Conservation (phyloP, 768 basidiomycete genomes). For the Lyophyllum decastes region DNA sequence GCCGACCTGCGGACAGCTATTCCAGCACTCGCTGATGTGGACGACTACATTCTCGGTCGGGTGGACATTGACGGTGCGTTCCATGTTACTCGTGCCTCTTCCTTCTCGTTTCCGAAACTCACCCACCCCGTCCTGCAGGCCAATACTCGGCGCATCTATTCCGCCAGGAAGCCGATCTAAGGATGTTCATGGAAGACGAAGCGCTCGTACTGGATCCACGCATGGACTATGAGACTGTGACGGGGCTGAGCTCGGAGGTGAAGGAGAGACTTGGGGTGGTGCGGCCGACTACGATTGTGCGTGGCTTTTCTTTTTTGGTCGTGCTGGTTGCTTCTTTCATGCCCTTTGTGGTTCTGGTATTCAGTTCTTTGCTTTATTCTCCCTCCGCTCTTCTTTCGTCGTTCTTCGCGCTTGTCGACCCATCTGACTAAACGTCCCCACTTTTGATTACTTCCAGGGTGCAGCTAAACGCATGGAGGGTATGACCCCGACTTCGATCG, state of each 20-base stretch:
- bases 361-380: not conserved
- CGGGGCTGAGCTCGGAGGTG: conserved; percentile 77
- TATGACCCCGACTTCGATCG: conserved; percentile 81
- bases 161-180: conserved; percentile 77
- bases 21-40: conserved; percentile 51
- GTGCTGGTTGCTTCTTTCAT: no score
- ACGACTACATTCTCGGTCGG: conserved; percentile 55
- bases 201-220: conserved; percentile 63
- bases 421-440: not conserved
- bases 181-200: conserved; percentile 76
- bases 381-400: not conserved
- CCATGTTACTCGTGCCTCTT: not conserved
- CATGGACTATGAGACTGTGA: conserved; percentile 67
- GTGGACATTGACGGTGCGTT: conserved; percentile 70
- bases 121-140: conserved; percentile 34
- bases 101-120: not conserved
- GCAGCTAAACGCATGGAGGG: conserved; percentile 93
- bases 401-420: not conserved
- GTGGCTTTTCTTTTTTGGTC: conserved; percentile 12
- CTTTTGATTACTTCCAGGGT: conserved; percentile 66
- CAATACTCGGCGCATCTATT: conserved; percentile 61
- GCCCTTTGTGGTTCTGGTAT: no score
- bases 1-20: conserved; percentile 24
- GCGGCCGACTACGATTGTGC: conserved; percentile 63
- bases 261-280: conserved; percentile 60